Evolutionary conservation across 495 filamentous ascomycete species (phyloP), one percentile per base, ranked within the genome.

Genomic region (Pyronema domesticum): DNA sequence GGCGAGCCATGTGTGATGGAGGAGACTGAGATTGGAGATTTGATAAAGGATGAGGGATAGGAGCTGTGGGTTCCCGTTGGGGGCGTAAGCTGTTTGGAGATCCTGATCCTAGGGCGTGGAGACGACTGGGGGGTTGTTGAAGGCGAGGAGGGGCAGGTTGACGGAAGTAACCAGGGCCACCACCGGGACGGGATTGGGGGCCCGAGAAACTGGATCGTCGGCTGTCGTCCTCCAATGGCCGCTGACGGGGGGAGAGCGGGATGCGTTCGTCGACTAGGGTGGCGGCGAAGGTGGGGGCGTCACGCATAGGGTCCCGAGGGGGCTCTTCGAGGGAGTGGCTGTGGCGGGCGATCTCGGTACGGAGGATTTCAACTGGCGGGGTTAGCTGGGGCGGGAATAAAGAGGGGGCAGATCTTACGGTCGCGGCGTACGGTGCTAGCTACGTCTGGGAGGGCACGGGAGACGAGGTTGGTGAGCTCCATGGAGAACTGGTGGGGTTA

Each of bases 231-330:
- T 95, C 86, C 65, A 87, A 80, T 19, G 89, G 80, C 43, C 87
- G 67, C 70, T 95, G 91, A 37, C 87, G 85, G 30, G 91, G 91
- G n/a, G 91, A 95, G 13, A 95, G 71, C 36, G 91, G 87, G 5
- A 84, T 11, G 13, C 37, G 80, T 43, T 82, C 81, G 48, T 72
- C 60, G 50, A 89, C 85, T 19, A 78, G 67, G 36, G 80, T 79
- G 82, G 46, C 78, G 77, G 64, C 67, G 81, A 89, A 13, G 82
- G 76, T 54, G 82, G 85, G 53, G 82, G 81, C 34, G 34, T 78
- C 81, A 37, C 83, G 77, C 61, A 91, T 78, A 18, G 86, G 72
- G 30, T 76, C 69, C 51, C 94, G 88, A 58, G 83, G 80, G 30
- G 82, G 76, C 52, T 87, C 84, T 55, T 95, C 89, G 18, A 89